These are phyloP conservation scores for Escallonia herrerae DNA, from an alignment of 129 eudicot genomes.

Conservation along the genomic window DNA sequence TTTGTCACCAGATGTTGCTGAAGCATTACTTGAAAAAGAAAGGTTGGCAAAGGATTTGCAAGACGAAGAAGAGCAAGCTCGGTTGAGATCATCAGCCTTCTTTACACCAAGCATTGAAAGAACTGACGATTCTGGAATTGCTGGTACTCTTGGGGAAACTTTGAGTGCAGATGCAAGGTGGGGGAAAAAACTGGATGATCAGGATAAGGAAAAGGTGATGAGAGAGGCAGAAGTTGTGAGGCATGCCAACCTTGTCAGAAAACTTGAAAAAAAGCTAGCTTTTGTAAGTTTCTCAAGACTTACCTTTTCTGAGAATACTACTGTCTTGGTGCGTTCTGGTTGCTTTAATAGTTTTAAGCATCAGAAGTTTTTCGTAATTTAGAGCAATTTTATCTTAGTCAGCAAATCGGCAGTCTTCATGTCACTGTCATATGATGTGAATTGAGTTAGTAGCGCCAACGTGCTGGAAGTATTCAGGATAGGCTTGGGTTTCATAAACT, in stretches of 20 bases:
- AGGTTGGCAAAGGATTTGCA: constrained; percentile 65
- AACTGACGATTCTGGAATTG: constrained; percentile 27
- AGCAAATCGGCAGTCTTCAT: too few relatives aligned
- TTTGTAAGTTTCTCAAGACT: constrained; percentile 46
- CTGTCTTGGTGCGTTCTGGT: too few relatives aligned
- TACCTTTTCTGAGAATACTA: too few relatives aligned
- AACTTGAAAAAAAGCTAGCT: constrained; percentile 82
- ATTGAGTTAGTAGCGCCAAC: too few relatives aligned
- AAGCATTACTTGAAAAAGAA: constrained; percentile 75
- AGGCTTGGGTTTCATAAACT: too few relatives aligned
- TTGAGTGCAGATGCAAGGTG: constrained; percentile 76
- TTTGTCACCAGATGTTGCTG: constrained; percentile 69
- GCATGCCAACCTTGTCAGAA: constrained; percentile 74
- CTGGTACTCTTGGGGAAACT: constrained; percentile 80
- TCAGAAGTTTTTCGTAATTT: too few relatives aligned
- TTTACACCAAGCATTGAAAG: constrained; percentile 35
- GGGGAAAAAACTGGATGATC: constrained; percentile 58
- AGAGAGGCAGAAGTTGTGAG: constrained; percentile 63
- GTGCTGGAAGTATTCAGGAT: too few relatives aligned
- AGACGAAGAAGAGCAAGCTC: constrained; percentile 88
- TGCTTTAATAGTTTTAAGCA: too few relatives aligned
- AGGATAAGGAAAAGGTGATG: constrained; percentile 49
- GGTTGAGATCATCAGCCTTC: constrained; percentile 58
- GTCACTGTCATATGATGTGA: too few relatives aligned
- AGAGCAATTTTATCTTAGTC: too few relatives aligned